Percentiles rank a stretch among this genome's conserved stretches.
phyloP scores from a whole-genome alignment of 2,329 filamentous ascomycete genomes.

The Ophiocordyceps camponoti-leonardi region DNA sequence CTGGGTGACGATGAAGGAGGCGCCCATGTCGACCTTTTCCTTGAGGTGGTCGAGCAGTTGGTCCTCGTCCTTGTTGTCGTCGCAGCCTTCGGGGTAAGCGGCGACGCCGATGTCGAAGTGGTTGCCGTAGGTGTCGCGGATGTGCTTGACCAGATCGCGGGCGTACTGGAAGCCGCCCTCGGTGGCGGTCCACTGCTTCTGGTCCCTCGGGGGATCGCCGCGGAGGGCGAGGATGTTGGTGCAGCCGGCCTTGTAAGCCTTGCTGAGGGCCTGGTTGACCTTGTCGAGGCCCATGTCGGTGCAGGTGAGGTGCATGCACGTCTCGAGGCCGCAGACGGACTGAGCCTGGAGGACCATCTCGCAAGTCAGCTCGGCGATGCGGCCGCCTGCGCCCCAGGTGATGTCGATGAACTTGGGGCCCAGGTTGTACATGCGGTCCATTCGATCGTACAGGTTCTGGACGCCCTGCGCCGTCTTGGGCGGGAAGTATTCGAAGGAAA shows the following conservation, averaged over 20 bases:
- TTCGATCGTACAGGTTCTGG: conserved; percentile 96
- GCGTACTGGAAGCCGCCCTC: conserved; percentile 85
- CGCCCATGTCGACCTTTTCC: conserved; percentile 90
- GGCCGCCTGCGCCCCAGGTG: conserved; percentile 93
- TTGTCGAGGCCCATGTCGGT: conserved; percentile 93
- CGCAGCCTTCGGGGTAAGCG: conserved; percentile 88
- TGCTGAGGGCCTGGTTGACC: conserved; percentile 73
- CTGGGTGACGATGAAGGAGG: conserved; percentile 88
- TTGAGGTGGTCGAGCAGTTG: conserved; percentile 80
- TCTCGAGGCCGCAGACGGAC: conserved; percentile 88
- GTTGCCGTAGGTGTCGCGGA: conserved; percentile 49
- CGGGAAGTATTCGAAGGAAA: conserved; percentile 99
- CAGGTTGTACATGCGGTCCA: conserved; percentile 95
- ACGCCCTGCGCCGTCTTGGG: conserved; percentile 96
- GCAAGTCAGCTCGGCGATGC: conserved; percentile 78
- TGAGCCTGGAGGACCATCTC: conserved; percentile 97
- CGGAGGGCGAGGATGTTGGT: conserved; percentile 91
- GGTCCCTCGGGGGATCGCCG: conserved; percentile 83
- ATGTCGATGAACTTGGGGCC: conserved; percentile 95
- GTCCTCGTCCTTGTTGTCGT: conserved; percentile 81
- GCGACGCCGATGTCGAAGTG: conserved; percentile 96
- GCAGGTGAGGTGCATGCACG: conserved; percentile 97
- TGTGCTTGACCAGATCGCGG: conserved; percentile 75
- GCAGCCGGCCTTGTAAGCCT: conserved; percentile 87
- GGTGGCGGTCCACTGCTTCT: conserved; percentile 82